Evolutionary conservation across 345 rosid genomes (phyloP).

Genomic region (Populus davidiana): DNA sequence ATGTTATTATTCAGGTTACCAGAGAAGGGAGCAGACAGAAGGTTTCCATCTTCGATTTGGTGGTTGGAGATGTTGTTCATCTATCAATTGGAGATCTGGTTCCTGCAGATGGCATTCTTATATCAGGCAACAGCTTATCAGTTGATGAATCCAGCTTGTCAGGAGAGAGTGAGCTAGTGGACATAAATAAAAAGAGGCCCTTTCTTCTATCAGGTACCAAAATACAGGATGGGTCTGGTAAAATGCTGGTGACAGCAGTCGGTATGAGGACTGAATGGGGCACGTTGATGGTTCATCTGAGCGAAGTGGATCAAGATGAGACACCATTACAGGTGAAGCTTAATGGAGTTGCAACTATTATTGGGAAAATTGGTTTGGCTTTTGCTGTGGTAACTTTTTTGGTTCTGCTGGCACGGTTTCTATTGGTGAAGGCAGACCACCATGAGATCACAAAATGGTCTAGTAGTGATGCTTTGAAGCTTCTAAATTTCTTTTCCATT

Average conservation of each 20-base stretch:
- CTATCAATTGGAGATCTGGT: conserved; percentile 71
- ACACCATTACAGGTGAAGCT: conserved; percentile 89
- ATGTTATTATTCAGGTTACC: conserved; percentile 68
- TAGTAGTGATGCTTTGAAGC: conserved; percentile 54
- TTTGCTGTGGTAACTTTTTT: conserved; percentile 73
- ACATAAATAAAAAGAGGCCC: conserved; percentile 47
- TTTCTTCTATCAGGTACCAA: conserved; percentile 86
- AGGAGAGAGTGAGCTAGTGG: conserved; percentile 83
- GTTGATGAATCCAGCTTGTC: conserved; percentile 83
- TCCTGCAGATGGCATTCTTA: conserved; percentile 78
- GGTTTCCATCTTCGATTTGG: conserved; percentile 70
- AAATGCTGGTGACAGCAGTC: conserved; percentile 76
- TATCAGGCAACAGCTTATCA: conserved; percentile 66
- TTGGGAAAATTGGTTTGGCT: conserved; percentile 82
- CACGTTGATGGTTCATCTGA: conserved; percentile 79
- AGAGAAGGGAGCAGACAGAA: conserved; percentile 70
- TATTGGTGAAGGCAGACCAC: conserved; percentile 46
- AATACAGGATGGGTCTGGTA: conserved; percentile 50
- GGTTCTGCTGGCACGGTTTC: conserved; percentile 61
- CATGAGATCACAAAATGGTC: conserved; percentile 60
- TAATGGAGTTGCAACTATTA: conserved; percentile 90
- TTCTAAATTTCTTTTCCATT: conserved; percentile 76
- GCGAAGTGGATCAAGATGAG: conserved; percentile 40
- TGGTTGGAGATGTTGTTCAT: conserved; percentile 87
- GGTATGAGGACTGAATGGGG: conserved; percentile 99